These are phyloP conservation scores for Sesbania bispinosa DNA, from an alignment of 306 rosid species.

Conservation along the genomic window DNA sequence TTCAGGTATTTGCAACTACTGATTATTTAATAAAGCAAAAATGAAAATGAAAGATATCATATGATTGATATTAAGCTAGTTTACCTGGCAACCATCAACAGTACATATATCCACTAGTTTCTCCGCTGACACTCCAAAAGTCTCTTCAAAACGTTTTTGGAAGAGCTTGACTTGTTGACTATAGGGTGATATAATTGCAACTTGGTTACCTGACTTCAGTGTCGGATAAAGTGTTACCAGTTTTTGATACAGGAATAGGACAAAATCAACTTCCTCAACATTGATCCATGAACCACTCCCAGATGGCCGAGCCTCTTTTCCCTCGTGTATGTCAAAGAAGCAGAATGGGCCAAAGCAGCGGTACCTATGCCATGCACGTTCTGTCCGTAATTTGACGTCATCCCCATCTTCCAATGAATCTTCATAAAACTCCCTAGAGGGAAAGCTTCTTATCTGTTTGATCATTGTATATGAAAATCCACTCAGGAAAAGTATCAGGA, in stretches of 20 bases:
- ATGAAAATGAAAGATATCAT: constrained; percentile 18
- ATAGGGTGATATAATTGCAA: constrained; percentile 88
- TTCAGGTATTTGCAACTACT: not conserved
- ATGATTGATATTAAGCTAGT: constrained; percentile 10
- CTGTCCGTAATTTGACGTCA: constrained; percentile 43
- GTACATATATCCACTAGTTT: constrained; percentile 79
- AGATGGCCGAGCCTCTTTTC: constrained; percentile 57
- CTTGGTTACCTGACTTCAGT: constrained; percentile 69
- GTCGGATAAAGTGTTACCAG: constrained; percentile 62
- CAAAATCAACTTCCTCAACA: constrained; percentile 79
- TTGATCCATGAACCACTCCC: constrained; percentile 86
- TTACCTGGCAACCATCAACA: constrained; percentile 97
- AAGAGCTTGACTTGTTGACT: constrained; percentile 80
- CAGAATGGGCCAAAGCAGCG: constrained; percentile 88
- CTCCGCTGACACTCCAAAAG: constrained; percentile 71
- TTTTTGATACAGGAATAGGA: constrained; percentile 68
- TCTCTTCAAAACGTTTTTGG: constrained; percentile 65
- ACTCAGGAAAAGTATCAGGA: not conserved
- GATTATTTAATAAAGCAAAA: not conserved
- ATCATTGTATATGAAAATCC: constrained; percentile 15
- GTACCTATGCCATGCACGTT: constrained; percentile 71
- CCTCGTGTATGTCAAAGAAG: constrained; percentile 81
- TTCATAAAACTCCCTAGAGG: constrained; percentile 80
- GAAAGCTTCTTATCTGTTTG: constrained; percentile 84
- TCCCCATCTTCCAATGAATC: constrained; percentile 83